These are phyloP conservation scores for Colletotrichum coccodes DNA, from an alignment of 2,329 filamentous ascomycete genomes.

Conservation along the genomic window DNA sequence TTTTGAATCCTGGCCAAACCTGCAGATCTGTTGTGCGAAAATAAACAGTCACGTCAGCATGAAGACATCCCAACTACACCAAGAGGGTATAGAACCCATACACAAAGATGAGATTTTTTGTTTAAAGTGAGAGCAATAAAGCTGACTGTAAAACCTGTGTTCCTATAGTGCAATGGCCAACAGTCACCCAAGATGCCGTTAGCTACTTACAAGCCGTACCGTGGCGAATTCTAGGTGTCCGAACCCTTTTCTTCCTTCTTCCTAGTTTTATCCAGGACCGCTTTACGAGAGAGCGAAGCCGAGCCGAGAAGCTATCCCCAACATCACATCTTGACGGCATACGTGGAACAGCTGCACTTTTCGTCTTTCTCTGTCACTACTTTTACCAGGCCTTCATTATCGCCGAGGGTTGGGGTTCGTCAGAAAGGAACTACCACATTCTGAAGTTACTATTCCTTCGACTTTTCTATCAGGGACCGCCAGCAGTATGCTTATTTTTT, in stretches of 20 bases:
- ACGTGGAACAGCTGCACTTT: conserved; percentile 64
- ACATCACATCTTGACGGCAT: conserved; percentile 69
- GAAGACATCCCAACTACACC: conserved; percentile 46
- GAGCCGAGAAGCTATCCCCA: conserved; percentile 55
- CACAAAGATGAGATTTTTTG: conserved; percentile 54
- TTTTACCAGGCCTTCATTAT: conserved; percentile 63
- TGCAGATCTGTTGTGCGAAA: conserved; percentile 40
- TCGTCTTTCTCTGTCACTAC: conserved; percentile 68
- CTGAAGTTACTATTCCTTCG: conserved; percentile 65
- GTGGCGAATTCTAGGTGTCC: conserved; percentile 50
- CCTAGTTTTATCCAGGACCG: conserved; percentile 63
- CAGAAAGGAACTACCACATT: conserved; percentile 54
- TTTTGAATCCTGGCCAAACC: neutral
- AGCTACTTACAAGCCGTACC: conserved; percentile 44
- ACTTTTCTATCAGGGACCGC: conserved; percentile 64
- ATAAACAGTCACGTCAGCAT: conserved; percentile 53
- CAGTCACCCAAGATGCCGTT: conserved; percentile 41
- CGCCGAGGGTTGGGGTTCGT: conserved; percentile 59
- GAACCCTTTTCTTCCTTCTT: conserved; percentile 56
- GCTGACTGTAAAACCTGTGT: conserved; percentile 50
- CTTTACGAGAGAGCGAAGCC: conserved; percentile 51
- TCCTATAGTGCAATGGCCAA: conserved; percentile 43
- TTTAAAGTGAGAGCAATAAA: conserved; percentile 53
- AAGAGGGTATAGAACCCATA: conserved; percentile 57
- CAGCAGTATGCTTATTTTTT: conserved; percentile 70